phyloP scores from a whole-genome alignment of 306 rosid species.

The Vigna mungo region DNA sequence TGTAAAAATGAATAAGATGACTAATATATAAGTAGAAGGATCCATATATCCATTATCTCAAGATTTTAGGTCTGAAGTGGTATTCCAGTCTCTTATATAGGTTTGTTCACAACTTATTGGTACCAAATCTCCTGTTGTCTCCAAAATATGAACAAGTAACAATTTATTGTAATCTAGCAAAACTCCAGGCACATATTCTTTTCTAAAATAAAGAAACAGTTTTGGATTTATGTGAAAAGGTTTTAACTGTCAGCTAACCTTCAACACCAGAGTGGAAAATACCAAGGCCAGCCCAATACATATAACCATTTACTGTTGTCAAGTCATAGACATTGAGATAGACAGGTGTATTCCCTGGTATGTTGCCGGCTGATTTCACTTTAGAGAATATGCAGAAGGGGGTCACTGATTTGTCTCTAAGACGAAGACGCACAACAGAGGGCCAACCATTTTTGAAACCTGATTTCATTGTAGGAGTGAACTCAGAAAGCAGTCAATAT shows the following conservation, averaged over 20 bases:
- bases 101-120: too few species aligned
- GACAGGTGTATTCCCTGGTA: slow-evolving; percentile 75
- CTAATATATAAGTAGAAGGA: too few species aligned
- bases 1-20: too few species aligned
- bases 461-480: slow-evolving; percentile 73
- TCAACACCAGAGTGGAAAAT: slow-evolving; percentile 92
- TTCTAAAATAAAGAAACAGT: neutral
- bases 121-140: too few species aligned
- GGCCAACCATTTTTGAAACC: slow-evolving; percentile 71
- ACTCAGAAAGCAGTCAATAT: slow-evolving; percentile 46
- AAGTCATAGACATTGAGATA: slow-evolving; percentile 95
- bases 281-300: slow-evolving; percentile 96
- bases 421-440: slow-evolving; percentile 73
- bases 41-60: too few species aligned
- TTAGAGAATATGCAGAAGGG: slow-evolving; percentile 79
- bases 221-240: slow-evolving; percentile 4
- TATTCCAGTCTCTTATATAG: too few species aligned
- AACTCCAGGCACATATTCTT: slow-evolving; percentile 18
- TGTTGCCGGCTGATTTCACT: slow-evolving; percentile 62
- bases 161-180: too few species aligned
- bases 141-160: too few species aligned
- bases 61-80: too few species aligned
- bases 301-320: slow-evolving; percentile 84
- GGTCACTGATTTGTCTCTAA: slow-evolving; percentile 71
- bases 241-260: slow-evolving; percentile 58